Base-by-base conservation (phyloP, 176 grass and related monocot genomes). In the Pontederia crassipes region DNA sequence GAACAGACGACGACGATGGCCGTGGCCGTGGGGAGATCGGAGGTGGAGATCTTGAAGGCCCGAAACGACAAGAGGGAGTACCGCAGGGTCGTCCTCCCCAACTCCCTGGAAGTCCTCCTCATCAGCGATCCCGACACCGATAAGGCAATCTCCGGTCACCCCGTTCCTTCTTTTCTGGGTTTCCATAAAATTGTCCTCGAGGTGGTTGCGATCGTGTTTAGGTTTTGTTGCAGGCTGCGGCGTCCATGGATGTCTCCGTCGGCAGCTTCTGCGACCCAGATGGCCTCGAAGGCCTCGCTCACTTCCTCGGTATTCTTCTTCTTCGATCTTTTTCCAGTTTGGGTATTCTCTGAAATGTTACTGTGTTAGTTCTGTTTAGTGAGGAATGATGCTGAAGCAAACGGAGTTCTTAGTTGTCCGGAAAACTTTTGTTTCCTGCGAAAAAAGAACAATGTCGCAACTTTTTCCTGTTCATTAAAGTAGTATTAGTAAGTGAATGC, bases 91-190 rank as follows among this genome's bases (percentile, higher is more conserved):
- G 56, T 58, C 24, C 56, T 58, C 16, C 56, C 20, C 2, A 58
- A 58, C 27, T 58, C 14, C 55, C 16, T 15, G 10, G 84, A 85
- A 59, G 86, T 80, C 47, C 87, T 89, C 65, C 81, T 96, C 61
- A 77, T 96, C 81, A 90, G 92, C 81, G 92, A 96, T 74, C 84
- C 93, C 62, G 93, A 97, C 54, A 91, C 87, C 15, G 93, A 97
- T 45, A 97, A 97, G 83, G 90, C 86, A 40, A 40, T 40, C 32
- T 3, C 32, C 2, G 6, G 32, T 7, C 32, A 52, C 27, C 10
- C 54, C 7, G 46, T 48, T 26, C 46, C 46, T 67, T 51, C 35
- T 40, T 52, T 68, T 10, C 27, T 12, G 11, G 62, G 13, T 63
- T 26, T 59, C 17, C 11, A 73, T 62, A 62, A 62, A 26, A n/a